Conservation (phyloP, 2,329 filamentous ascomycete genomes). For the Exserohilum turcica region DNA sequence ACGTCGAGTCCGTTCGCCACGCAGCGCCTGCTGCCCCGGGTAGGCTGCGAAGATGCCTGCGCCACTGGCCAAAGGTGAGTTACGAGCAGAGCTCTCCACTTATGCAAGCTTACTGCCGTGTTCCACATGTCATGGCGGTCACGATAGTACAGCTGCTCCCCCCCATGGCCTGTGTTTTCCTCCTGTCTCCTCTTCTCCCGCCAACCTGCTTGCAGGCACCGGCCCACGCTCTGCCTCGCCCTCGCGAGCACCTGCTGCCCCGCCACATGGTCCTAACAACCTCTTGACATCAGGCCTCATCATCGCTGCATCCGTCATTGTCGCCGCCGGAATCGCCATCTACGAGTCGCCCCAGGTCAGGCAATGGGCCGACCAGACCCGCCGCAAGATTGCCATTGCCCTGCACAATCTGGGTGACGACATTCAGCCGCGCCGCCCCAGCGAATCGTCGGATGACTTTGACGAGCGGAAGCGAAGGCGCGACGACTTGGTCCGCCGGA, state of each 20-base stretch:
- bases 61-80: slow-evolving; percentile 50
- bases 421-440: slow-evolving; percentile 53
- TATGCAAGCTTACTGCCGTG: slow-evolving; percentile 33
- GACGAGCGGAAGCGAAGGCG: slow-evolving; percentile 37
- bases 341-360: slow-evolving; percentile 68
- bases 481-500: slow-evolving; percentile 42
- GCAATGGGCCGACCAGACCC: slow-evolving; percentile 65
- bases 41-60: slow-evolving; percentile 40
- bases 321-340: slow-evolving; percentile 66
- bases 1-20: background rate
- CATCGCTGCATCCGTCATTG: slow-evolving; percentile 64
- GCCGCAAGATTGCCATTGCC: slow-evolving; percentile 64
- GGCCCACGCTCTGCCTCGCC: slow-evolving; percentile 25
- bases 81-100: slow-evolving; percentile 22
- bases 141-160: background rate
- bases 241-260: slow-evolving; percentile 9
- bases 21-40: background rate
- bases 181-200: slow-evolving; percentile 8
- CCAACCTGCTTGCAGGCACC: slow-evolving; percentile 44
- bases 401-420: slow-evolving; percentile 66
- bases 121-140: slow-evolving; percentile 12
- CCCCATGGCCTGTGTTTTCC: background rate
- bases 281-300: slow-evolving; percentile 60
- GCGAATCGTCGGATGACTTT: slow-evolving; percentile 41
- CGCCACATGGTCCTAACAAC: slow-evolving; percentile 33